Evolutionary conservation across 768 basidiomycete genomes (phyloP), one percentile per base, ranked within the genome.

Genomic region (Boletus tylopilopsis): DNA sequence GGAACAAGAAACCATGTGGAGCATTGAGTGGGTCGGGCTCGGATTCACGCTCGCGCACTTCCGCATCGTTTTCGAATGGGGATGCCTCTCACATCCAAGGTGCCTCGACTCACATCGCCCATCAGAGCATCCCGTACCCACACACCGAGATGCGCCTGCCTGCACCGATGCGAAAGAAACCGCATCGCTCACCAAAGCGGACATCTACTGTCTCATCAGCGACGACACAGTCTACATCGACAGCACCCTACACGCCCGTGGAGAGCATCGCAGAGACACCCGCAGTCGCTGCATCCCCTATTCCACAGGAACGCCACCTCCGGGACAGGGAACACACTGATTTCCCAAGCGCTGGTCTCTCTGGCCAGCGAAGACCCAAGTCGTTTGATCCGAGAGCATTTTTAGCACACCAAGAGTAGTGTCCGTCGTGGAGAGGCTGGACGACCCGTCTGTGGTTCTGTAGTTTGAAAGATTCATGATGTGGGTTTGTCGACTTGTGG

Each of bases 41-140:
- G 0, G 80, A 82, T 50, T 82, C 81, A 5, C 78, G 76, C 30
- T 85, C 82, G 4, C 76, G 79, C 27, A 84, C 84, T 0, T 82
- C 83, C 5, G 66, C 77, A 5, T 81, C 80, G 0, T 39, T 68
- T 23, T 74, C 75, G 22, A 53, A 58, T 27, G 59, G 62, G 22
- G 62, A 60, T 36, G 18, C 45, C 22, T 40, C 53, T 18, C 44
- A 57, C 40, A 45, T 45, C n/a, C 66, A 67, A 45, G 60, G 63
- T 42, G 61, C 35, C 5, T 5, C 64, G 36, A 56, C 59, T 32
- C 64, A 57, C 32, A 41, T 55, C 27, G 52, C 58, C 11, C 67
- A 66, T 21, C 64, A 62, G 27, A 60, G 55, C 34, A 42, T 54
- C 9, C 57, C 64, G 1, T 64, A 70, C 35, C 59, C 64, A 2